Percentiles rank a stretch among this genome's conserved stretches.
Conservation (phyloP, 331 rosid species). For the Rosa hybrid region DNA sequence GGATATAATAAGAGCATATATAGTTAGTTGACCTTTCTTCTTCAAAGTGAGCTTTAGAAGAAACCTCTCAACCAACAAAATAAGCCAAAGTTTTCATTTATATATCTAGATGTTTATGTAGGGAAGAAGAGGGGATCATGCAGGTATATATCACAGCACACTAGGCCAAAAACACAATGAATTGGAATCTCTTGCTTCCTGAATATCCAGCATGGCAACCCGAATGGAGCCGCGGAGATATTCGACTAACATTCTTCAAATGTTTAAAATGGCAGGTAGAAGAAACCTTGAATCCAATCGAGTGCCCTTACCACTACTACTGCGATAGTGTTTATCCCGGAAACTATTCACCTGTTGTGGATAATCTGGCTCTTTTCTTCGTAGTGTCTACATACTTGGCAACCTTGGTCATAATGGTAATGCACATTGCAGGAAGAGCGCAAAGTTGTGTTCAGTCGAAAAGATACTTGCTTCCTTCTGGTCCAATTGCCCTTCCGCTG, state of each 20-base stretch:
- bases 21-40: constrained; percentile 67
- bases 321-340: constrained; percentile 72
- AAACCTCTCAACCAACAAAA: constrained; percentile 57
- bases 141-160: constrained; percentile 6
- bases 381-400: constrained; percentile 53
- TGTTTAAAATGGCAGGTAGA: constrained; percentile 93
- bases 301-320: constrained; percentile 83
- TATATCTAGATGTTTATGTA: background rate
- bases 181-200: constrained; percentile 44
- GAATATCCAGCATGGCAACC: constrained; percentile 46
- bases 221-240: constrained; percentile 44
- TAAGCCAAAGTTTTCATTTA: constrained; percentile 25
- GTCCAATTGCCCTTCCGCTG: constrained; percentile 77
- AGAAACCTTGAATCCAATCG: constrained; percentile 66
- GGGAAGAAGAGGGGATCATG: background rate
- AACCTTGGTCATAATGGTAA: constrained; percentile 54
- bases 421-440: constrained; percentile 45
- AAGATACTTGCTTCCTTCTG: constrained; percentile 63
- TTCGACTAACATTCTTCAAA: constrained; percentile 62
- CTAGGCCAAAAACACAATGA: constrained; percentile 26
- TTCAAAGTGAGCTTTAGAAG: constrained; percentile 46
- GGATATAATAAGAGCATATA: constrained; percentile 20
- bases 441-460: constrained; percentile 27
- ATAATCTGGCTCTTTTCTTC: constrained; percentile 52
- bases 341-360: constrained; percentile 55